These are phyloP conservation scores for Scheffersomyces stipitis DNA, from an alignment of 805 yeast species.

Conservation along the genomic window DNA sequence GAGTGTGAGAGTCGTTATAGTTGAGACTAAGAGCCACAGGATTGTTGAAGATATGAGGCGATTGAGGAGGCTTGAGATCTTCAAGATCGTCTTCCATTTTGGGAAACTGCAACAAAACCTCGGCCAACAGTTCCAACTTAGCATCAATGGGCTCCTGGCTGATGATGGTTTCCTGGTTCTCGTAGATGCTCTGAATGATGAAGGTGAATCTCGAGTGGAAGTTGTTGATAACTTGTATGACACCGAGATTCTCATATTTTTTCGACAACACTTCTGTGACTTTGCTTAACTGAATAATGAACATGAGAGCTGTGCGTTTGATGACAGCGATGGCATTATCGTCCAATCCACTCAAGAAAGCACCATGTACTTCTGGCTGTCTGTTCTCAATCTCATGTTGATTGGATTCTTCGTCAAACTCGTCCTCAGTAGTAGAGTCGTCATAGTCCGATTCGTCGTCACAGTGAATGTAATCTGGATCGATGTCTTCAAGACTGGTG, in stretches of 20 bases:
- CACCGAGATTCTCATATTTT: constrained; percentile 54
- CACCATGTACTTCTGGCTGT: constrained; percentile 42
- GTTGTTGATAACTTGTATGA: constrained; percentile 45
- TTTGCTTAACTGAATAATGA: constrained; percentile 42
- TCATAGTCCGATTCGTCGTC: background rate
- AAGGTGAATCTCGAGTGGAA: constrained; percentile 17
- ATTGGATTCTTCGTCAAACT: constrained; percentile 24
- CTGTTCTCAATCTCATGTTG: constrained; percentile 29
- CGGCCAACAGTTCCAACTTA: constrained; percentile 22
- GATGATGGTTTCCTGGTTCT: constrained; percentile 18
- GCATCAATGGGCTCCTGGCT: constrained; percentile 13
- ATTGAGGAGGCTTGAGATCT: constrained; percentile 1
- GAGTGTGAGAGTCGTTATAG: constrained; percentile 3
- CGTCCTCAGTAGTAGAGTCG: constrained; percentile 12
- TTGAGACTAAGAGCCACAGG: constrained; percentile 4
- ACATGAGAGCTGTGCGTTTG: constrained; percentile 42
- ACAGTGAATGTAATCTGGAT: background rate
- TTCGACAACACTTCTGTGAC: constrained; percentile 53
- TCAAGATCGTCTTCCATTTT: constrained; percentile 6
- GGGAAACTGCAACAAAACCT: constrained; percentile 26
- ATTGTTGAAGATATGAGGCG: constrained; percentile 4
- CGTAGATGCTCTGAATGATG: constrained; percentile 22
- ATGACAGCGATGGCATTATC: constrained; percentile 39
- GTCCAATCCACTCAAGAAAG: constrained; percentile 51
- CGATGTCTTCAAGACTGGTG: background rate